Percentiles rank a stretch among this genome's conserved stretches.
These are phyloP conservation scores for Beta corolliflora DNA, from an alignment of 179 eudicot genomes.

Conservation along the genomic window DNA sequence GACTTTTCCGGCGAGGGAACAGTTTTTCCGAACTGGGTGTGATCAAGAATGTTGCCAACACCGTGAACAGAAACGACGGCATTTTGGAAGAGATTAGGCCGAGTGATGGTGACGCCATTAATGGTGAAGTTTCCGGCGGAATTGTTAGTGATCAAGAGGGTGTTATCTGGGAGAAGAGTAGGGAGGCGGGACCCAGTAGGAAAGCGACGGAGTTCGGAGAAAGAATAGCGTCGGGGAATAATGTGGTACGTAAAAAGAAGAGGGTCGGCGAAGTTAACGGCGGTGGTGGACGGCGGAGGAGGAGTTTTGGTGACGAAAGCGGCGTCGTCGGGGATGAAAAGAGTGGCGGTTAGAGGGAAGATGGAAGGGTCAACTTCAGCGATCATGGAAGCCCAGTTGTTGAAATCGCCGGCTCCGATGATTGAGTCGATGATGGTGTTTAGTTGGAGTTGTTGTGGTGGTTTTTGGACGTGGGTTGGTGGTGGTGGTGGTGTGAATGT, in stretches of 20 bases:
- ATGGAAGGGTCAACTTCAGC: conserved; percentile 31
- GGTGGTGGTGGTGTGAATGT: conserved; percentile 7
- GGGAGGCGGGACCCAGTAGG: conserved; percentile 42
- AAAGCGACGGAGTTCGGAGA: conserved; percentile 40
- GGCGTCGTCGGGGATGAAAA: conserved; percentile 59
- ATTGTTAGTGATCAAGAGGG: conserved; percentile 51
- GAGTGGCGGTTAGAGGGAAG: conserved; percentile 44
- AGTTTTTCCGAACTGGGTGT: conserved; percentile 32
- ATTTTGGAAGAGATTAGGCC: conserved; percentile 42
- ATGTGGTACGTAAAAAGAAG: conserved; percentile 63
- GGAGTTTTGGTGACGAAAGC: conserved; percentile 24
- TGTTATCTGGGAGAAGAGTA: conserved; percentile 52
- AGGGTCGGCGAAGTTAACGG: conserved; percentile 40
- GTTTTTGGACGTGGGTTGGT: conserved; percentile 12
- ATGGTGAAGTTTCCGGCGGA: conserved; percentile 45
- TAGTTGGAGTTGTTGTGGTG: conserved; percentile 23
- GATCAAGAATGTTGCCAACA: conserved; percentile 39
- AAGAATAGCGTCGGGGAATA: conserved; percentile 55
- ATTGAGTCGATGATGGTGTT: conserved; percentile 44
- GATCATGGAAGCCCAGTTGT: conserved; percentile 45
- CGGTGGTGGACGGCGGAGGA: conserved; percentile 1
- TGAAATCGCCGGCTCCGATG: conserved; percentile 46
- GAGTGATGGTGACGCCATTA: conserved; percentile 38
- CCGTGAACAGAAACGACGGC: conserved; percentile 52
- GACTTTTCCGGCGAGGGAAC: neutral